A percentile compares a stretch with the other conserved stretches of the same genome.
Evolutionary conservation across 169 alveolate genomes (phyloP).

Genomic region (Babesia gibsoni): DNA sequence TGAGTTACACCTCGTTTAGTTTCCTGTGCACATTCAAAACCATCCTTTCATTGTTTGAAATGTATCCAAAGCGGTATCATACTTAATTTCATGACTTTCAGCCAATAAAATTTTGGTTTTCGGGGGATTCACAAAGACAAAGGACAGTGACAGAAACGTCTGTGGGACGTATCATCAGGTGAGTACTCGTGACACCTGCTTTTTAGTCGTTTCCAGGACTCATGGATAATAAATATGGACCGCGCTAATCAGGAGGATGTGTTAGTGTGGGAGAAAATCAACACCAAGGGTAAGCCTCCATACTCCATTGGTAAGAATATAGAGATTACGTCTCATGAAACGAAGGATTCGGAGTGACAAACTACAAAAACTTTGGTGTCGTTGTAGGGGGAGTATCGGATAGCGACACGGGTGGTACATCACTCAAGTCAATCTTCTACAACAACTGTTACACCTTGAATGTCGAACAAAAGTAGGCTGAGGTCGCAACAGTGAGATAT

Average conservation of each 20-base stretch:
- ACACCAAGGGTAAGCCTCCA: slow-evolving; percentile 67
- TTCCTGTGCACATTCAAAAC: too few species aligned
- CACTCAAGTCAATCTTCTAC: slow-evolving; percentile 53
- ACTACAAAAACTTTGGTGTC: slow-evolving; percentile 70
- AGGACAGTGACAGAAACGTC: slow-evolving; percentile 78
- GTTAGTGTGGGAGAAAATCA: slow-evolving; percentile 64
- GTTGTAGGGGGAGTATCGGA: slow-evolving; percentile 88
- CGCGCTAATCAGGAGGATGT: slow-evolving; percentile 54
- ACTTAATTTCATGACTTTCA: too few species aligned
- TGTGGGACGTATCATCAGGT: slow-evolving; percentile 73
- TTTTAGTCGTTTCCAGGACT: slow-evolving; percentile 57
- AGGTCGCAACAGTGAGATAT: slow-evolving; percentile 24
- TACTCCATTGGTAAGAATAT: slow-evolving; percentile 66
- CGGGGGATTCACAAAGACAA: slow-evolving; percentile 87
- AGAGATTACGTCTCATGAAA: too few species aligned
- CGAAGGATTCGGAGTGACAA: slow-evolving; percentile 62
- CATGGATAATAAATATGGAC: slow-evolving; percentile 84
- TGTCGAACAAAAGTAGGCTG: slow-evolving; percentile 64
- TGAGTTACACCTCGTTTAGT: too few species aligned
- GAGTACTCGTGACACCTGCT: background rate
- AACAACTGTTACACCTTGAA: slow-evolving; percentile 49
- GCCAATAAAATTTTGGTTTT: slow-evolving; percentile 72
- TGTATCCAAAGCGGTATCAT: too few species aligned
- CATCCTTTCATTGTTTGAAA: too few species aligned
- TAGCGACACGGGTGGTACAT: slow-evolving; percentile 72